Evolutionary conservation across 1,284 basidiomycete genomes (phyloP).

Genomic region (Phenoliferia sp.): DNA sequence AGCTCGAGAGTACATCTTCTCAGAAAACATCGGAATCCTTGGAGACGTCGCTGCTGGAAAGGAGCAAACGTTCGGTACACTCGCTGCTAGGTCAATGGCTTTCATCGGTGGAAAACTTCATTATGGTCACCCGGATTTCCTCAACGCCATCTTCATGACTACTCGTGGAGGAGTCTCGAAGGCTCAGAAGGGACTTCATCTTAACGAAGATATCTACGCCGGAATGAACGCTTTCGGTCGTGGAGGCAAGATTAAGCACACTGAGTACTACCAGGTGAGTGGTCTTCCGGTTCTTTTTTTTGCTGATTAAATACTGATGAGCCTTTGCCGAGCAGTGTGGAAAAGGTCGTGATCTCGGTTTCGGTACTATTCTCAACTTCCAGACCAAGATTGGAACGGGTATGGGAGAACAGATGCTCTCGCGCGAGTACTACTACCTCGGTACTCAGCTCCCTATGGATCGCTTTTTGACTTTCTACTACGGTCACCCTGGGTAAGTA

Average conservation of each 20-base stretch:
- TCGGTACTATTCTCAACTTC: slow-evolving; percentile 98
- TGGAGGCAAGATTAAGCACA: slow-evolving; percentile 96
- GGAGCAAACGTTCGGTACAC: slow-evolving; percentile 98
- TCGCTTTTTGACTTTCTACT: slow-evolving; percentile 99
- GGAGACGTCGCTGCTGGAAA: slow-evolving; percentile 98
- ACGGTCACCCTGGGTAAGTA: slow-evolving; percentile 76
- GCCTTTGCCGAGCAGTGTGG: slow-evolving; percentile 63
- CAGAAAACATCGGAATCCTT: slow-evolving; percentile 98
- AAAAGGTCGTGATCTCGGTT: slow-evolving; percentile 97
- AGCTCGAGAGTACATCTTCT: slow-evolving; percentile 99
- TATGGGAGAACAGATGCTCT: slow-evolving; percentile 99
- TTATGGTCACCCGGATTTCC: slow-evolving; percentile 98
- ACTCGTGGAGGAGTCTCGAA: slow-evolving; percentile 98
- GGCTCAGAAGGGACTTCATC: slow-evolving; percentile 95
- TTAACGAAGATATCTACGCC: slow-evolving; percentile 99
- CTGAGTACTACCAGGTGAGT: slow-evolving; percentile 78
- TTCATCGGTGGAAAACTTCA: slow-evolving; percentile 98
- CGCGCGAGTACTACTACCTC: slow-evolving; percentile 97
- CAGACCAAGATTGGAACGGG: slow-evolving; percentile 99
- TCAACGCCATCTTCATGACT: slow-evolving; percentile 96
- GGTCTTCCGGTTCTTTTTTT: neutral
- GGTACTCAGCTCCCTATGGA: slow-evolving; percentile 98
- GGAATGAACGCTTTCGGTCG: slow-evolving; percentile 98
- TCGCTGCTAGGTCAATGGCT: slow-evolving; percentile 87
- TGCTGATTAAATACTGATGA: neutral